Conservation (phyloP, 2,329 filamentous ascomycete genomes). For the Shiraia sp. region DNA sequence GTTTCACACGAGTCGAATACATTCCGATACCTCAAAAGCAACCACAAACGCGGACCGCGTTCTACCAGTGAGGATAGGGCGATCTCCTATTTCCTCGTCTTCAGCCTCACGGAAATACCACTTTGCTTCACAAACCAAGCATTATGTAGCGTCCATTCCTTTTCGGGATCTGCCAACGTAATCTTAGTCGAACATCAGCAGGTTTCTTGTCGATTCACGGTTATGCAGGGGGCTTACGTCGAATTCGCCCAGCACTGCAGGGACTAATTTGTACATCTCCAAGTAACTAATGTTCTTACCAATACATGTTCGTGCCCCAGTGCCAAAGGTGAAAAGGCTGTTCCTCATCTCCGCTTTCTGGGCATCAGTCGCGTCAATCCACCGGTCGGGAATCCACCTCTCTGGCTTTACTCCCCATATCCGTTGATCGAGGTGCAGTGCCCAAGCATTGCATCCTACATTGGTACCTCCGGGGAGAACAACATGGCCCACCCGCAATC, state of each 20-base stretch:
- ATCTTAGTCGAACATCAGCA: conserved; percentile 2
- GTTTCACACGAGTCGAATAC: no score
- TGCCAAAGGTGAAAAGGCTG: conserved; percentile 18
- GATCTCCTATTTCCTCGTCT: background rate
- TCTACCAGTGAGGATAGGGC: no score
- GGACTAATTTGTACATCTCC: conserved; percentile 22
- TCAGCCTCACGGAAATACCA: conserved; percentile 8
- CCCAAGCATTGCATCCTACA: conserved; percentile 18
- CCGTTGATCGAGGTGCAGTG: conserved; percentile 11
- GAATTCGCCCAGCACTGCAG: conserved; percentile 13
- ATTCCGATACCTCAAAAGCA: no score
- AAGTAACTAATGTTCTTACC: conserved; percentile 21
- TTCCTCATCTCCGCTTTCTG: conserved; percentile 36
- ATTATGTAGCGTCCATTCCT: conserved; percentile 14
- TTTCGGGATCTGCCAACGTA: conserved; percentile 5
- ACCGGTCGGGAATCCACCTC: conserved; percentile 18
- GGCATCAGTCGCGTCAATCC: conserved; percentile 10
- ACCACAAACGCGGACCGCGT: no score
- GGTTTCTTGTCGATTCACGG: background rate
- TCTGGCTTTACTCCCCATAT: conserved; percentile 12
- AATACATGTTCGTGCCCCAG: conserved; percentile 16
- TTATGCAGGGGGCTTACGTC: conserved; percentile 8
- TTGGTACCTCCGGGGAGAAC: conserved; percentile 14
- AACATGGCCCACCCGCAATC: conserved; percentile 11
- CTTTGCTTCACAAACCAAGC: conserved; percentile 18